A percentile compares a stretch with the other conserved stretches of the same genome.
Evolutionary conservation across 1,284 basidiomycete genomes (phyloP).

Genomic region (Malassezia restricta): DNA sequence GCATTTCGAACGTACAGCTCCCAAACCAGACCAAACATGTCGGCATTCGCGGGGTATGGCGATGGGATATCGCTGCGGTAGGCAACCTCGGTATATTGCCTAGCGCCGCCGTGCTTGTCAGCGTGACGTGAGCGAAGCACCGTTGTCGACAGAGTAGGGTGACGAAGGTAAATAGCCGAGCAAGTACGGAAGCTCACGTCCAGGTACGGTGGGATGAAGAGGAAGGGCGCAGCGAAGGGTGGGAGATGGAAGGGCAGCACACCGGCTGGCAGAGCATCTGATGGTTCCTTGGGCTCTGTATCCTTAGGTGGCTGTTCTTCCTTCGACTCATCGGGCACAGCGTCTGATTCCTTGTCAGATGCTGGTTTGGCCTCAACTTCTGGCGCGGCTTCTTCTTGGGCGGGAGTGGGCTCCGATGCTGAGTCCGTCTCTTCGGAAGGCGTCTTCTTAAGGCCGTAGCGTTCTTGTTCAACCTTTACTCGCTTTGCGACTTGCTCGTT

Average conservation of each 20-base stretch:
- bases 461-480: slow-evolving; percentile 17
- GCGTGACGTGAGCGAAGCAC: slow-evolving; percentile 48
- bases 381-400: neutral
- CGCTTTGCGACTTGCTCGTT: slow-evolving; percentile 25
- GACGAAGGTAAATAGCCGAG: slow-evolving; percentile 82
- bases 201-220: slow-evolving; percentile 91
- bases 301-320: neutral
- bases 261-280: slow-evolving; percentile 27
- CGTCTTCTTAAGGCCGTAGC: neutral
- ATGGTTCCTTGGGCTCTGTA: neutral
- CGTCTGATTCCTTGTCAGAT: slow-evolving; percentile 4
- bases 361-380: neutral
- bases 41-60: slow-evolving; percentile 36
- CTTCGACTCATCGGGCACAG: neutral
- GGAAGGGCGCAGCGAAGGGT: slow-evolving; percentile 71
- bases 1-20: slow-evolving; percentile 40
- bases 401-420: neutral
- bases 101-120: slow-evolving; percentile 45
- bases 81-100: slow-evolving; percentile 3
- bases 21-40: slow-evolving; percentile 42
- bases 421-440: neutral
- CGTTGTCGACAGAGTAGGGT: slow-evolving; percentile 77
- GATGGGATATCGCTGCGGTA: slow-evolving; percentile 40
- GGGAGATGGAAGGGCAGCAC: slow-evolving; percentile 63
- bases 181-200: slow-evolving; percentile 83